These are phyloP conservation scores for Aspergillus ellipticus DNA, from an alignment of 495 filamentous ascomycete genomes.

Conservation along the genomic window DNA sequence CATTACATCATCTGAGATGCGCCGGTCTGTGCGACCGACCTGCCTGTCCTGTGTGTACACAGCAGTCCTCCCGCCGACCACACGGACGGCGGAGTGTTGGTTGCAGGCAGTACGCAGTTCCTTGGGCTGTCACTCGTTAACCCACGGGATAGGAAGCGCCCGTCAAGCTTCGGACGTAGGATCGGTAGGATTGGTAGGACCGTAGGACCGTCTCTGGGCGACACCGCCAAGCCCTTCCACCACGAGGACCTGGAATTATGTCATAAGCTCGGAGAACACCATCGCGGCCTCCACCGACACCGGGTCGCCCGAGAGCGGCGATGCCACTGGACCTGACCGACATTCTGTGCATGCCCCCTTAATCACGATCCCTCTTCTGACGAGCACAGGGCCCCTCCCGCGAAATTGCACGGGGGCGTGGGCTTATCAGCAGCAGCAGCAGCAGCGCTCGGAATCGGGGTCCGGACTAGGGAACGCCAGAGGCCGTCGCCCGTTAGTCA, in stretches of 20 bases:
- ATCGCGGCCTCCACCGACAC: neutral
- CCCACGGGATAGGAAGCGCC: no score
- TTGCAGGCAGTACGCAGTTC: no score
- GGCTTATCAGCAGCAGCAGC: neutral
- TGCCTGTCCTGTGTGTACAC: no score
- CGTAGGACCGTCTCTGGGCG: no score
- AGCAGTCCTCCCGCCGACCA: no score
- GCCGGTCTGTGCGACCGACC: neutral
- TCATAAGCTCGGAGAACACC: neutral
- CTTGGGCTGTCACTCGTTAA: no score
- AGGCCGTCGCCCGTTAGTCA: conserved; percentile 4
- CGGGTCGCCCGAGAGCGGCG: neutral
- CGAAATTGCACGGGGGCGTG: neutral
- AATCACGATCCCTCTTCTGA: no score
- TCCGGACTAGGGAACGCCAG: neutral
- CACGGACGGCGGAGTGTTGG: no score
- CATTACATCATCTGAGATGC: neutral
- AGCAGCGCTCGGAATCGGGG: no score
- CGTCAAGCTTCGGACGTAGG: no score
- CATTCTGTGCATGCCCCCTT: neutral
- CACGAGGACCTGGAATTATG: neutral
- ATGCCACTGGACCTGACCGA: neutral
- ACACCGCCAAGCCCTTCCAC: neutral
- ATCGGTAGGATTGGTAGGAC: no score
- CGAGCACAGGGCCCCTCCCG: neutral